These are phyloP conservation scores for Stachybotrys echinatus DNA, from an alignment of 2,329 filamentous ascomycete species.

Conservation along the genomic window DNA sequence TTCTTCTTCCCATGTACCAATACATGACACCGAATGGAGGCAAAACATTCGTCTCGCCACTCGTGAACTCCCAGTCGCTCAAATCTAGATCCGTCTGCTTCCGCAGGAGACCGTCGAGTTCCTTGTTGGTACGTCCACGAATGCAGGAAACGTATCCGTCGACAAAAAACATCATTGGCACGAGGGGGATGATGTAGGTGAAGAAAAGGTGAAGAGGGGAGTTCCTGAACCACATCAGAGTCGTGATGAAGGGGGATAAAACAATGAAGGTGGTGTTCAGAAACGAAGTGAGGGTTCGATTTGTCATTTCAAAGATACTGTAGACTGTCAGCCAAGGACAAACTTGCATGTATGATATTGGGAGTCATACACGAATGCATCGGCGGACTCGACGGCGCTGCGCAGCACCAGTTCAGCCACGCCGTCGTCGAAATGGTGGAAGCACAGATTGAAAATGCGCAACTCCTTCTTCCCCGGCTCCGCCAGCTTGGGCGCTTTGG, in stretches of 20 bases:
- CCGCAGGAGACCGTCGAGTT: constrained; percentile 11
- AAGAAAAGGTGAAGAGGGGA: constrained; percentile 14
- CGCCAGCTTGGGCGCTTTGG: constrained; percentile 9
- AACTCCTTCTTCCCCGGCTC: constrained; percentile 13
- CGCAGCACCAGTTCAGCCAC: constrained; percentile 14
- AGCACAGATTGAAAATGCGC: constrained; percentile 16
- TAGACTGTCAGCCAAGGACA: background rate
- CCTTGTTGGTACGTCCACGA: constrained; percentile 9
- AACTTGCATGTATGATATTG: too few relatives aligned
- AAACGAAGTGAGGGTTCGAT: constrained; percentile 12
- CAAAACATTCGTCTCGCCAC: constrained; percentile 13
- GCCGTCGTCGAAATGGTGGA: constrained; percentile 15
- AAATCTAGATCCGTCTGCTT: constrained; percentile 11
- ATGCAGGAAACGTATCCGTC: constrained; percentile 15
- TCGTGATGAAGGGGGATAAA: constrained; percentile 13
- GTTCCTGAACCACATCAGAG: constrained; percentile 14
- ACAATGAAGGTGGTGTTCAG: constrained; percentile 14
- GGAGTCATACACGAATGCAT: constrained; percentile 12
- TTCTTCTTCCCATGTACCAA: constrained; percentile 9
- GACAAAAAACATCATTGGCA: constrained; percentile 14
- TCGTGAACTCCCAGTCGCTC: constrained; percentile 9
- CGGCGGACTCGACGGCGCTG: constrained; percentile 12
- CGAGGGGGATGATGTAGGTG: constrained; percentile 12
- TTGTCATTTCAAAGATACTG: constrained; percentile 15
- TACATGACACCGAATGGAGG: constrained; percentile 15